These are phyloP conservation scores for Vicia sativa DNA, from an alignment of 306 rosid genomes.

Conservation along the genomic window DNA sequence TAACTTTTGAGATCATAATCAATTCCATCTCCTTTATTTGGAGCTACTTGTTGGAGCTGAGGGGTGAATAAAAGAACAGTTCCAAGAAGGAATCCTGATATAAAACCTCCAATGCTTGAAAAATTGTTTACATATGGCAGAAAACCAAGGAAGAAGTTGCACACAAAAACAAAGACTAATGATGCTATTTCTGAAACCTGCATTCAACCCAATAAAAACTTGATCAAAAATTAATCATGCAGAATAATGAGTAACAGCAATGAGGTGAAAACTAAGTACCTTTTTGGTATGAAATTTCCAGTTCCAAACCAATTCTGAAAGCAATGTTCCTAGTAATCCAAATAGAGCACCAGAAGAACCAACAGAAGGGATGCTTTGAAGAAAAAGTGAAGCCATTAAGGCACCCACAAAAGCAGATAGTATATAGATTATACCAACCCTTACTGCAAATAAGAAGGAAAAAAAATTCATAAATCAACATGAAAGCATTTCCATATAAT, in stretches of 20 bases:
- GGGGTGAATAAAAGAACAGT: slow-evolving; percentile 60
- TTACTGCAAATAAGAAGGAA: slow-evolving; percentile 53
- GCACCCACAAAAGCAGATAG: slow-evolving; percentile 76
- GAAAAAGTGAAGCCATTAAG: slow-evolving; percentile 85
- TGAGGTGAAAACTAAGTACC: slow-evolving; percentile 47
- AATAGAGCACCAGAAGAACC: slow-evolving; percentile 80
- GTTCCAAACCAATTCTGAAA: slow-evolving; percentile 67
- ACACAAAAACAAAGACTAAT: slow-evolving; percentile 48
- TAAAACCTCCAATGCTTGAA: slow-evolving; percentile 75
- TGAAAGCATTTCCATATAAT: slow-evolving; percentile 26
- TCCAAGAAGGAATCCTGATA: slow-evolving; percentile 89
- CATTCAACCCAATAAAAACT: slow-evolving; percentile 34
- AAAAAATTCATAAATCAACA: slow-evolving; percentile 11
- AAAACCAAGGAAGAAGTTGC: slow-evolving; percentile 77
- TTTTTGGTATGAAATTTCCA: slow-evolving; percentile 68
- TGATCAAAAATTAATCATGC: slow-evolving; percentile 25
- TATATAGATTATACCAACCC: slow-evolving; percentile 74
- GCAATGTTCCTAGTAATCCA: slow-evolving; percentile 85
- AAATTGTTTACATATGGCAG: slow-evolving; percentile 83
- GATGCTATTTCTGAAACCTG: slow-evolving; percentile 71
- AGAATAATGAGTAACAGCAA: slow-evolving; percentile 26
- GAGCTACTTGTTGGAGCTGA: slow-evolving; percentile 48
- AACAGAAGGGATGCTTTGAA: slow-evolving; percentile 62
- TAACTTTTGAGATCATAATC: slow-evolving; percentile 52
- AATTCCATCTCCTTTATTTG: slow-evolving; percentile 56